Conservation (phyloP, 164 flowering plant species). For the Chimonanthus praecox region DNA sequence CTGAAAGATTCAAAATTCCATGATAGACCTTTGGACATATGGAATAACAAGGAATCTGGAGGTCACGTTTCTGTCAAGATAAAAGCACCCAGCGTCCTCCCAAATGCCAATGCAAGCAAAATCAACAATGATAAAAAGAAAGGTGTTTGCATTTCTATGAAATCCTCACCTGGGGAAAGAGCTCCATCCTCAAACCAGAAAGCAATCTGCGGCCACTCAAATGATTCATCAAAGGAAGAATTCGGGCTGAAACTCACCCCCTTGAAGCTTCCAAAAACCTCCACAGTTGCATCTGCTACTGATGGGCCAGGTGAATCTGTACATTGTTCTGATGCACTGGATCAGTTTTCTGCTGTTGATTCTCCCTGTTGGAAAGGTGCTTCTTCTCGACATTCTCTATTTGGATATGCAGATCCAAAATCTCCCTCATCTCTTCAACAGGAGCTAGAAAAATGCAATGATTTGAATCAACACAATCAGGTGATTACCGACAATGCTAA, state of each 20-base stretch:
- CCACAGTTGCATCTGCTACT: conserved; percentile 9
- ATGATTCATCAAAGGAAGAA: conserved; percentile 1
- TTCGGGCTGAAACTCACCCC: conserved; percentile 15
- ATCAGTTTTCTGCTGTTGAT: conserved; percentile 47
- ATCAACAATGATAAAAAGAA: conserved; percentile 4
- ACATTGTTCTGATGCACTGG: conserved; percentile 31
- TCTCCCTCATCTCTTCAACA: conserved; percentile 9
- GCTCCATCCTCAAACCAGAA: conserved; percentile 12
- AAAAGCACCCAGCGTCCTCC: conserved; percentile 5
- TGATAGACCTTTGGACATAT: conserved; percentile 9
- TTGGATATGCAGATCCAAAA: conserved; percentile 24
- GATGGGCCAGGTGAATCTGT: conserved; percentile 17
- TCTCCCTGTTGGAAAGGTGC: conserved; percentile 88
- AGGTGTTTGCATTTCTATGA: conserved; percentile 10
- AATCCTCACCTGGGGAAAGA: conserved; percentile 12
- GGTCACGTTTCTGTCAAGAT: conserved; percentile 1
- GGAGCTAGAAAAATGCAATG: conserved; percentile 16
- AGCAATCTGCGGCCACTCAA: conserved; percentile 15
- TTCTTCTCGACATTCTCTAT: conserved; percentile 24
- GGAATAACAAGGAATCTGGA: conserved; percentile 6
- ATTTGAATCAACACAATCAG: conserved; percentile 15
- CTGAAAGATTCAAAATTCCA: conserved; percentile 9
- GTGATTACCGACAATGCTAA: conserved; percentile 12
- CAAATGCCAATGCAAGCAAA: conserved; percentile 14
- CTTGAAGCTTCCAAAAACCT: conserved; percentile 12